Percentiles rank a stretch among this genome's conserved stretches.
Evolutionary conservation across 1,284 basidiomycete species (phyloP).

Genomic region (Cerrena zonata): DNA sequence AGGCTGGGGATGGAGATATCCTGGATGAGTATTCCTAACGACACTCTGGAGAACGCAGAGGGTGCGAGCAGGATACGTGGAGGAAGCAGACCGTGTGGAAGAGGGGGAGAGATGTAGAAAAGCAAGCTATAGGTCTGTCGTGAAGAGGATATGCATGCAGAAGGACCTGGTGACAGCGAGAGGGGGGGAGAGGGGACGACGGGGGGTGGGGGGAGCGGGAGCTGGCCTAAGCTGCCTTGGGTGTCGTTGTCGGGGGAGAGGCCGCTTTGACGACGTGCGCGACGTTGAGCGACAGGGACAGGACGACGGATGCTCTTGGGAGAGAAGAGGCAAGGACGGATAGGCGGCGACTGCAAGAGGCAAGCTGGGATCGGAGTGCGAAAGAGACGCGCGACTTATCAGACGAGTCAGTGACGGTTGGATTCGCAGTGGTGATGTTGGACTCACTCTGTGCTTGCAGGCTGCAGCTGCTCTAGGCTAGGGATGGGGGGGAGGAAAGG

Average conservation of each 20-base stretch:
- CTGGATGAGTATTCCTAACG: not conserved
- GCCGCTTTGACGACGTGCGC: not conserved
- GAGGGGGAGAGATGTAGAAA: slow-evolving; percentile 10
- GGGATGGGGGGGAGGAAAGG: too few relatives aligned
- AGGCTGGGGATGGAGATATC: slow-evolving; percentile 9
- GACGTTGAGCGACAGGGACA: slow-evolving; percentile 1
- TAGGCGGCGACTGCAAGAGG: not conserved
- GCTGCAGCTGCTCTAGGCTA: too few relatives aligned
- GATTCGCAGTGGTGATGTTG: too few relatives aligned
- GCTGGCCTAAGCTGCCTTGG: slow-evolving; percentile 4
- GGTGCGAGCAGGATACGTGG: not conserved
- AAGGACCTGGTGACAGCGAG: slow-evolving; percentile 18
- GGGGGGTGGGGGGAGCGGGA: slow-evolving; percentile 12
- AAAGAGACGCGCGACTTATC: not conserved
- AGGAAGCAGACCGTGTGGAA: not conserved
- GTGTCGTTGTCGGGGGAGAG: slow-evolving; percentile 3
- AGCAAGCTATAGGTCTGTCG: slow-evolving; percentile 18
- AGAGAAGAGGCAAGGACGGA: not conserved
- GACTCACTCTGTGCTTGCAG: too few relatives aligned
- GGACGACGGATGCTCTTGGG: not conserved
- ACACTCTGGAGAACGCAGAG: not conserved
- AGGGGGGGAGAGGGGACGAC: slow-evolving; percentile 20
- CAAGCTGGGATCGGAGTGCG: not conserved
- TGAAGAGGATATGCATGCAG: slow-evolving; percentile 28
- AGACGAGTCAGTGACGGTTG: not conserved